phyloP scores from a whole-genome alignment of 164 flowering plant genomes.

The Echeveria elegans region DNA sequence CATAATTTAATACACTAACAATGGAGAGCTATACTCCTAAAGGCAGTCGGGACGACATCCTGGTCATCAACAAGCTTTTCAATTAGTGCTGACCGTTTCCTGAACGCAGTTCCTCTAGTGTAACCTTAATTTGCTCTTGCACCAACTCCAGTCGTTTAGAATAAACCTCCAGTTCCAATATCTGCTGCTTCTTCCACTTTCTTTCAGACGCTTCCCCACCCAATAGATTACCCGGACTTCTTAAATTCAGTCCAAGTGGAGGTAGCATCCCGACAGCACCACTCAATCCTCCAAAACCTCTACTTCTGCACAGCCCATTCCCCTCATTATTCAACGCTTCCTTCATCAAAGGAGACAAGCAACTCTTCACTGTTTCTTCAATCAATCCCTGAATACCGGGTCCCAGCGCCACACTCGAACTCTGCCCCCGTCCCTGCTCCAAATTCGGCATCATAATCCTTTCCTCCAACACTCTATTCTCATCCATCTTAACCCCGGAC shows the following conservation, averaged over 20 bases:
- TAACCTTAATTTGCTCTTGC: slow-evolving; percentile 71
- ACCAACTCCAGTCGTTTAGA: slow-evolving; percentile 81
- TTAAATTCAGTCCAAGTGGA: slow-evolving; percentile 40
- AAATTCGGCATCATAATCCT: neutral
- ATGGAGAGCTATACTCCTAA: neutral
- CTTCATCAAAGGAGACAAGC: slow-evolving; percentile 78
- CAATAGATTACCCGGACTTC: slow-evolving; percentile 19
- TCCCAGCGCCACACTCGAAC: neutral
- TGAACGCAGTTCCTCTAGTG: slow-evolving; percentile 65
- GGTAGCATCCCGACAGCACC: slow-evolving; percentile 28
- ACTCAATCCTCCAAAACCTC: slow-evolving; percentile 24
- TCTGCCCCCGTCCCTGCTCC: neutral
- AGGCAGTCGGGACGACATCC: neutral
- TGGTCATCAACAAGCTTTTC: neutral
- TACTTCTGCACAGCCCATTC: slow-evolving; percentile 25
- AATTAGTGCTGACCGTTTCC: slow-evolving; percentile 10
- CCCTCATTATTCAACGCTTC: slow-evolving; percentile 47
- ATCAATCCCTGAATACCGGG: slow-evolving; percentile 33
- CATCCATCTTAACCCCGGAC: slow-evolving; percentile 25
- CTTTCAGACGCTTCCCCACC: slow-evolving; percentile 48
- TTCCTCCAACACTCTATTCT: slow-evolving; percentile 11
- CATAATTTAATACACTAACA: neutral
- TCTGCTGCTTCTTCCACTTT: slow-evolving; percentile 94
- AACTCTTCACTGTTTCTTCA: slow-evolving; percentile 80
- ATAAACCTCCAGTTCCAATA: slow-evolving; percentile 90